A percentile compares a stretch with the other conserved stretches of the same genome.
phyloP scores from a whole-genome alignment of 2,329 filamentous ascomycete species.

The Calonectria fujianensis region DNA sequence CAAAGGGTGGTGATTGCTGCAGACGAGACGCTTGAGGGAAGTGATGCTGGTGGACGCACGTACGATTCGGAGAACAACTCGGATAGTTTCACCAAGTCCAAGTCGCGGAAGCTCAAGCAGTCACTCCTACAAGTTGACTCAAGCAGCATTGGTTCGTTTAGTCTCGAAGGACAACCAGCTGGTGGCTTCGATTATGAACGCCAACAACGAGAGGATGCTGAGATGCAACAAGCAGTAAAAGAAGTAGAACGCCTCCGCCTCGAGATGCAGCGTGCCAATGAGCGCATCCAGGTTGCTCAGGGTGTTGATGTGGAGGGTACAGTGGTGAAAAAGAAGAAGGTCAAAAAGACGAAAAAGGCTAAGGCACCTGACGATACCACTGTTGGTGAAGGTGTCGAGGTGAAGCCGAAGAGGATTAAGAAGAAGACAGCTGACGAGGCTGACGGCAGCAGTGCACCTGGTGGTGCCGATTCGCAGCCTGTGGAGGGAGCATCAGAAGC shows the following conservation, averaged over 20 bases:
- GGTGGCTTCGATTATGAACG: constrained; percentile 75
- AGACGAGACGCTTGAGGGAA: constrained; percentile 82
- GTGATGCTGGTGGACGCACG: constrained; percentile 67
- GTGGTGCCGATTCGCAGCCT: constrained; percentile 43
- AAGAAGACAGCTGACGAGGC: constrained; percentile 56
- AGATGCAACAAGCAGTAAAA: constrained; percentile 91
- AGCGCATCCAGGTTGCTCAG: constrained; percentile 82
- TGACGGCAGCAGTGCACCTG: constrained; percentile 45
- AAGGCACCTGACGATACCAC: constrained; percentile 33
- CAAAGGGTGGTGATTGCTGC: constrained; percentile 81
- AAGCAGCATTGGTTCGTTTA: constrained; percentile 84
- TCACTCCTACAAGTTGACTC: constrained; percentile 90
- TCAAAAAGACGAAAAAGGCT: constrained; percentile 68
- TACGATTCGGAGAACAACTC: constrained; percentile 74
- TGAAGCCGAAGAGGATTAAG: constrained; percentile 57
- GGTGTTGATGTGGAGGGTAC: constrained; percentile 80
- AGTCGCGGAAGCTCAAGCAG: constrained; percentile 73
- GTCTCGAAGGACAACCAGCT: constrained; percentile 72
- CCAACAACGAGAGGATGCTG: constrained; percentile 85
- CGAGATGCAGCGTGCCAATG: constrained; percentile 90
- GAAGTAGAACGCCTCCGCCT: constrained; percentile 90
- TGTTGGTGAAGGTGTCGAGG: constrained; percentile 41
- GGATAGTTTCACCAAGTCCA: constrained; percentile 69
- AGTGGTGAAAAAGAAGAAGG: constrained; percentile 79
- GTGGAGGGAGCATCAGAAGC: constrained; percentile 45